Evolutionary conservation across 78 protist genomes (phyloP).

Genomic region (Dictyostelium citrinum): DNA sequence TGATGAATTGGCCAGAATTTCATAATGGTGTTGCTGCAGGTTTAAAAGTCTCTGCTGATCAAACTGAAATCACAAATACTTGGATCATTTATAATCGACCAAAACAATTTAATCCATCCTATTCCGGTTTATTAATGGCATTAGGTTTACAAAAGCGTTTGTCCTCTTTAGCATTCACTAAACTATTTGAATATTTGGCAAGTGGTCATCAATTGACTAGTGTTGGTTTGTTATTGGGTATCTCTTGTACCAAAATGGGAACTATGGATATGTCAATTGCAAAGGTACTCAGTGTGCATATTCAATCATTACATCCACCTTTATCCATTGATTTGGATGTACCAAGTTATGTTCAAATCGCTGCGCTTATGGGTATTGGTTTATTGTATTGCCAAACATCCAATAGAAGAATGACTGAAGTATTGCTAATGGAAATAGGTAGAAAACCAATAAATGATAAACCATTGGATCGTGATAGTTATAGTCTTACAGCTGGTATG

Average conservation of each 20-base stretch:
- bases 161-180: constrained; percentile 69
- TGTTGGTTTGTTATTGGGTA: constrained; percentile 91
- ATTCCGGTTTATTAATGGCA: constrained; percentile 88
- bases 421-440: constrained; percentile 86
- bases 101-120: constrained; percentile 16
- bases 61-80: constrained; percentile 31
- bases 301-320: constrained; percentile 93
- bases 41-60: constrained; percentile 64
- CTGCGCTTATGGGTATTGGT: constrained; percentile 92
- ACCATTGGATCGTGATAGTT: constrained; percentile 78
- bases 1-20: constrained; percentile 90
- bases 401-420: constrained; percentile 88
- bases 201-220: constrained; percentile 82
- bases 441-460: constrained; percentile 73
- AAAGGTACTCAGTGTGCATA: constrained; percentile 88
- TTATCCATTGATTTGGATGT: constrained; percentile 86
- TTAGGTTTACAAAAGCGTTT: constrained; percentile 90
- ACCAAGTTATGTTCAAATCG: constrained; percentile 85
- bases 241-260: constrained; percentile 83
- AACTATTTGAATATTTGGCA: constrained; percentile 77
- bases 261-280: constrained; percentile 83
- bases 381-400: constrained; percentile 85
- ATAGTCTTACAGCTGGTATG: constrained; percentile 91
- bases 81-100: constrained; percentile 87
- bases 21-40: constrained; percentile 93